Evolutionary conservation across 495 filamentous ascomycete genomes (phyloP).

Genomic region (Haplographium delicatum): DNA sequence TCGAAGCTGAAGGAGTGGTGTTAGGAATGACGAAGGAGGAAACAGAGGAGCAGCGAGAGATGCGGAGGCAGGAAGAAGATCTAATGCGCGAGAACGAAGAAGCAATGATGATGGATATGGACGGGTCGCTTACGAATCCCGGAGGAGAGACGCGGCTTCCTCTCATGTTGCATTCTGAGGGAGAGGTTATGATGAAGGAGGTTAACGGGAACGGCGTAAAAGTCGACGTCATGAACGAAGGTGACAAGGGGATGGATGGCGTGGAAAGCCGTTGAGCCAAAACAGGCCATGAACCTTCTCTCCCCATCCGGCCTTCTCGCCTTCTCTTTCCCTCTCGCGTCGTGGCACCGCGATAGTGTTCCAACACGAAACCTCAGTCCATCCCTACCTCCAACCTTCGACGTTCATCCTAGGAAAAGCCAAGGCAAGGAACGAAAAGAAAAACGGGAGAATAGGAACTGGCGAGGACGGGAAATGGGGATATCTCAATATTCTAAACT

Average conservation of each 20-base stretch:
- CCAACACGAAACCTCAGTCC: too few relatives aligned
- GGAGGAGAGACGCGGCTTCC: neutral
- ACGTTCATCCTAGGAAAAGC: too few relatives aligned
- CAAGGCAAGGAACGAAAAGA: too few relatives aligned
- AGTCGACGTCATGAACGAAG: neutral
- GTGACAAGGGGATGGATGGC: neutral
- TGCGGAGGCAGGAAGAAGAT: constrained; percentile 23
- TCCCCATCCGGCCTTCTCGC: neutral
- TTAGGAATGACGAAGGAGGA: constrained; percentile 3
- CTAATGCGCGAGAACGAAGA: constrained; percentile 26
- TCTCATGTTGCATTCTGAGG: too few relatives aligned
- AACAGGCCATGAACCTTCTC: neutral
- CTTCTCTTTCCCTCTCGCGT: neutral
- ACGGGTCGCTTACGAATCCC: constrained; percentile 1
- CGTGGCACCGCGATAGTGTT: too few relatives aligned
- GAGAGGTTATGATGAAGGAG: neutral
- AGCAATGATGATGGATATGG: constrained; percentile 21
- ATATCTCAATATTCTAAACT: too few relatives aligned
- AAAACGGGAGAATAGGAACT: too few relatives aligned
- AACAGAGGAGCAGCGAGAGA: constrained; percentile 22
- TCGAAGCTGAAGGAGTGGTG: neutral
- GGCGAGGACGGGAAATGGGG: too few relatives aligned
- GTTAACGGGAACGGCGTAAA: neutral
- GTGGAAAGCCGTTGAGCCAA: too few relatives aligned
- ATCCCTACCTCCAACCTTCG: too few relatives aligned